Conservation (phyloP, 345 rosid genomes). For the Murraya paniculata region DNA sequence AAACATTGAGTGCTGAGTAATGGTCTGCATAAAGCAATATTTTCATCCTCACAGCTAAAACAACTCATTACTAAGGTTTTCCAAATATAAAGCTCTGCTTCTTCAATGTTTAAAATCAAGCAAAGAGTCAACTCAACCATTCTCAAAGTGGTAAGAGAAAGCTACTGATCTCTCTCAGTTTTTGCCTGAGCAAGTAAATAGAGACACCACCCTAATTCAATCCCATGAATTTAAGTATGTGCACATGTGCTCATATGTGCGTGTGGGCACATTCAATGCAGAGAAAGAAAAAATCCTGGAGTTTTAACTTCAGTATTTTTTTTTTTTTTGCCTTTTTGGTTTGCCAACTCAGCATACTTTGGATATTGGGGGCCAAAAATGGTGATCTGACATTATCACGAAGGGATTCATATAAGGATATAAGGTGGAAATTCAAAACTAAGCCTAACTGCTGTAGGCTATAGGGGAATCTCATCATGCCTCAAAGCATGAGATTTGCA, state of each 20-base stretch:
- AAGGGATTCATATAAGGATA: not conserved
- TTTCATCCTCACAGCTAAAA: not conserved
- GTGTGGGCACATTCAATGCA: not conserved
- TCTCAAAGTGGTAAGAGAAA: not conserved
- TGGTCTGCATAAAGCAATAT: not conserved
- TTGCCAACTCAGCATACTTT: not conserved
- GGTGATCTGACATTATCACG: not conserved
- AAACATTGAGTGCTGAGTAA: not conserved
- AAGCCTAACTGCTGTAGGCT: not conserved
- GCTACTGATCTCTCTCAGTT: not conserved
- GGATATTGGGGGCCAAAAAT: not conserved
- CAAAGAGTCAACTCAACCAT: not conserved
- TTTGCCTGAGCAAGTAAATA: not conserved
- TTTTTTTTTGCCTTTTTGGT: too few relatives aligned
- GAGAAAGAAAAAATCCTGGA: not conserved
- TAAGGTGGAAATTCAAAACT: not conserved
- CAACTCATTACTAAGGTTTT: not conserved
- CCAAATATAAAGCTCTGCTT: not conserved
- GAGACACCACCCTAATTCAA: not conserved
- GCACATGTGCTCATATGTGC: too few relatives aligned
- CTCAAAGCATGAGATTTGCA: not conserved
- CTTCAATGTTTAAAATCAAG: not conserved
- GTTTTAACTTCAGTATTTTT: too few relatives aligned
- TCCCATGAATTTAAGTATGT: not conserved
- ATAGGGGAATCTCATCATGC: not conserved